These are phyloP conservation scores for Citrus maxima DNA, from an alignment of 345 rosid species.

Conservation along the genomic window DNA sequence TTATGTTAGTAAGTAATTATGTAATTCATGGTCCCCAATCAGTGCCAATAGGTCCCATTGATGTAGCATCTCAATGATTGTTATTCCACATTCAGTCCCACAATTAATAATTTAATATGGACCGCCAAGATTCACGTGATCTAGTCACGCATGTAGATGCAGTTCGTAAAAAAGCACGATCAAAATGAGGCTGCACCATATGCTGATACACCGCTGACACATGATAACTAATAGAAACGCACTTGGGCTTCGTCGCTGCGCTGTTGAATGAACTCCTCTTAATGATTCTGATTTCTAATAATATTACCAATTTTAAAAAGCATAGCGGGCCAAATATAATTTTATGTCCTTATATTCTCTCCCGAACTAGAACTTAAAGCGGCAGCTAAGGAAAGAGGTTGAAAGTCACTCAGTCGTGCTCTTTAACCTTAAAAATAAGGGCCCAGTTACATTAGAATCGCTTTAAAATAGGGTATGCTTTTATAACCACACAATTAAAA, in stretches of 20 bases:
- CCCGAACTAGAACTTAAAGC: too few relatives aligned
- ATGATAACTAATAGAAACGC: neutral
- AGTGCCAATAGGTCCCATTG: neutral
- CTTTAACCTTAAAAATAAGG: too few relatives aligned
- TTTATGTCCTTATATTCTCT: too few relatives aligned
- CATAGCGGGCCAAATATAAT: too few relatives aligned
- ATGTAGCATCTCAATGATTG: neutral
- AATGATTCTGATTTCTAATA: too few relatives aligned
- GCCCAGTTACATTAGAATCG: accelerated
- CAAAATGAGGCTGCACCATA: neutral
- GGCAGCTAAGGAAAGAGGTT: too few relatives aligned
- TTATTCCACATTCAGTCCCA: neutral
- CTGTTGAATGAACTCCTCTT: too few relatives aligned
- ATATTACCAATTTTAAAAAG: too few relatives aligned
- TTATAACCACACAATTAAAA: accelerated
- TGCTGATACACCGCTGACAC: neutral
- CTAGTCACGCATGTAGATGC: neutral
- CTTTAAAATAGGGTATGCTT: accelerated
- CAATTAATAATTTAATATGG: too few relatives aligned
- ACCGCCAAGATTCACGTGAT: neutral
- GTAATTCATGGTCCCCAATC: neutral
- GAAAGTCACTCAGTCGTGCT: too few relatives aligned
- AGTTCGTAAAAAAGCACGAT: neutral
- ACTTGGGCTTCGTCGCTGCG: neutral
- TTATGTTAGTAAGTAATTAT: too few relatives aligned